Conservation (phyloP, 106 monocot species). For the Iris macrosiphon region DNA sequence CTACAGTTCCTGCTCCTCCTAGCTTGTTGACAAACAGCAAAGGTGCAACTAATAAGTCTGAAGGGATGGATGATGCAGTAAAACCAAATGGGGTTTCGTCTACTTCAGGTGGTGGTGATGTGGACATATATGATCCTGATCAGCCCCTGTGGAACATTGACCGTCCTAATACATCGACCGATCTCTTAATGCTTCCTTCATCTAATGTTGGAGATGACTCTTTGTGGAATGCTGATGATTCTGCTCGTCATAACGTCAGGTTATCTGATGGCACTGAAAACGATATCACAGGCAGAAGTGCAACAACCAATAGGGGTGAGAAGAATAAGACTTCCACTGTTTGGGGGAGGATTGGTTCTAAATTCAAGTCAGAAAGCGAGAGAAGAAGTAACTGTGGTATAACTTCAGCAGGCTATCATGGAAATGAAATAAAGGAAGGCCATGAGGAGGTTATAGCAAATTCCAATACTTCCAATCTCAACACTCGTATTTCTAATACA, state of each 20-base stretch:
- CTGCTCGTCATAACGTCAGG: conserved; percentile 5
- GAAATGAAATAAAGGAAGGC: conserved; percentile 25
- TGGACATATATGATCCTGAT: conserved; percentile 99
- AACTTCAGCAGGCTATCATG: conserved; percentile 13
- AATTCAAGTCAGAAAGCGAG: conserved; percentile 22
- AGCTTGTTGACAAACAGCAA: conserved; percentile 31
- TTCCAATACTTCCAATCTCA: conserved; percentile 11
- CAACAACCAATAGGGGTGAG: conserved; percentile 12
- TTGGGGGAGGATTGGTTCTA: conserved; percentile 44
- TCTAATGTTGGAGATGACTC: conserved; percentile 34
- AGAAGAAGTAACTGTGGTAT: conserved; percentile 10
- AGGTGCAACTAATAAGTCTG: conserved; percentile 45
- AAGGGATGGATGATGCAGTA: conserved; percentile 22
- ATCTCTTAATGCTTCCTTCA: conserved; percentile 41
- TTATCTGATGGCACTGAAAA: conserved; percentile 23
- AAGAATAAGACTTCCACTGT: conserved; percentile 31
- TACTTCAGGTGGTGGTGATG: conserved; percentile 37
- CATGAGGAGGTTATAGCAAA: conserved; percentile 12
- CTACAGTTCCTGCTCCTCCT: conserved; percentile 21
- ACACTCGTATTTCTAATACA: neutral
- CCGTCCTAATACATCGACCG: conserved; percentile 34
- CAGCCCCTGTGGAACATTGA: conserved; percentile 87
- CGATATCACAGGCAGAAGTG: conserved; percentile 11
- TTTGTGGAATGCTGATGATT: conserved; percentile 46
- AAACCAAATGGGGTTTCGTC: conserved; percentile 23